Base-by-base conservation (phyloP, 1,139 yeast species). In the Nakaseomyces sp. region DNA sequence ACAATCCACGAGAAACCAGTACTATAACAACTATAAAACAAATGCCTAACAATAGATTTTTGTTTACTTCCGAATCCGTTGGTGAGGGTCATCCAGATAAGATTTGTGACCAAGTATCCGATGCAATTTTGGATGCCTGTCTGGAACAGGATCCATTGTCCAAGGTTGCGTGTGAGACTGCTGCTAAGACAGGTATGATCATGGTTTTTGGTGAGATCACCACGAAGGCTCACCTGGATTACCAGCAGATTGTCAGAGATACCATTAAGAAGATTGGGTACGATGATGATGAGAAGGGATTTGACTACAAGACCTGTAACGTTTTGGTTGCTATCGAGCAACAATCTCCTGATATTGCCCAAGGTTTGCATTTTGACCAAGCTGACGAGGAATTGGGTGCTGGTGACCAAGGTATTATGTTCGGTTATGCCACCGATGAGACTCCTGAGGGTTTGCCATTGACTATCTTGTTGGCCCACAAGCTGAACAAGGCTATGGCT, bases 391-490 rank as follows among this genome's bases (percentile, higher is more conserved):
- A 91, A 49, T 81, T 91, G 65, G 99, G 98, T 70, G 98, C 99
- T 56, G 99, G 99, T 81, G 99, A 91, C 75, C 99, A 91, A 74
- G 97, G 99, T 81, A 91, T 91, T 69, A 91, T 91, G 99, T 91
- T 91, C 67, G 99, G 99, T 71, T 91, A 91, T 72, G 99, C 99
- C 60, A 82, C 98, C 53, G 96, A 91, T 65, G 99, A 91, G 76
- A 88, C 98, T 61, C 95, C 89, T 66, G 97, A 91, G 75, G 82
- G 86, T 68, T 76, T 91, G 64, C 99, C 99, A 60, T 80, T 91
- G 72, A 93, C 98, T 58, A 78, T 93, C 53, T 73, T 93, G 60
- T 80, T 93, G 64, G 81, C 97, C 47, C 99, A 91, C 77, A 86
- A 87, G 74, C 81, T 91, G 68, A 93, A 93, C 76, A 86, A 85